Base-by-base conservation (phyloP, 768 basidiomycete genomes). In the Mycena galopus region DNA sequence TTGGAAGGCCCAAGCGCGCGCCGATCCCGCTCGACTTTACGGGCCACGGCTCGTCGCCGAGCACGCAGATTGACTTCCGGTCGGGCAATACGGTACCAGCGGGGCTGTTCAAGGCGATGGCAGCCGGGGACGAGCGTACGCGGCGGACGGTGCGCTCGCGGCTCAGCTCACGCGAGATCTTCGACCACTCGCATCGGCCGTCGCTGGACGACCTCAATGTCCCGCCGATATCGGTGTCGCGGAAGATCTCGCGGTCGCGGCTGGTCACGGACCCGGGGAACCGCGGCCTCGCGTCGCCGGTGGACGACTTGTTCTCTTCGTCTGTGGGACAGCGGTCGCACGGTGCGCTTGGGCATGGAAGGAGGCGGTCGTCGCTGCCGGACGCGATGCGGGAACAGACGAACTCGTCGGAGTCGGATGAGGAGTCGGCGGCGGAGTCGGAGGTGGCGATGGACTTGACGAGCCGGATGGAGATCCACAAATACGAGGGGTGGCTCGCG, bases 81-180 rank as follows among this genome's bases (percentile, higher is more conserved):
- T 87, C 88, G 19, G 90, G 85, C 37, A 94, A 94, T 76, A 96
- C 93, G 8, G 92, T 95, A 11, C 95, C 95, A 23, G 95, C 95
- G 37, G 94, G 94, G 2, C 78, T 96, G 67, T 96, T 96, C 88
- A 95, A 95, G 82, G 93, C 93, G 14, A 85, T 94, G 60, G 90
- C 88, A 30, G 88, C 83, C 62, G 53, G 61, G 58, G 83, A 95
- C 55, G 93, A 93, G 72, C 87, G 91, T 53, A 91, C 92, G 2
- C 88, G 93, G 67, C 85, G 90, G 55, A 85, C 85, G 55, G 93
- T 94, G n/a, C 92, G 93, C 57, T 95, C 94, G 25, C 87, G 94
- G 42, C 86, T 95, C 68, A 86, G 89, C 78, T 95, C 94, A 12
- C 88, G 89, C 53, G 95, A 95, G 71, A 86, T 91, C 60, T 92